A percentile compares a stretch with the other conserved stretches of the same genome.
These are phyloP conservation scores for Extremus antarcticus DNA, from an alignment of 495 filamentous ascomycete species.

Conservation along the genomic window DNA sequence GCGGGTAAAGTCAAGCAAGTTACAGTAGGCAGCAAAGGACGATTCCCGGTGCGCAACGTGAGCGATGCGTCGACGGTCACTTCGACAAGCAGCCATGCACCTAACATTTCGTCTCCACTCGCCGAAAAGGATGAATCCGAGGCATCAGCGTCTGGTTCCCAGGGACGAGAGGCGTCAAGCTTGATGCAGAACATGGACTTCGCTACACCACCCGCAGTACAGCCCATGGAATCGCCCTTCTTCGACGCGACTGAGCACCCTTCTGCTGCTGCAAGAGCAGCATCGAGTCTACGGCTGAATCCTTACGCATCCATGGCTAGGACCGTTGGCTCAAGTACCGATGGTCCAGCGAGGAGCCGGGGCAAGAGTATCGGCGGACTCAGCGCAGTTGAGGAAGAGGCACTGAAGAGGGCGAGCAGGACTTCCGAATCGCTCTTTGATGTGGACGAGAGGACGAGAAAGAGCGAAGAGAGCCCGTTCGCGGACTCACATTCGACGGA, in stretches of 20 bases:
- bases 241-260: slow-evolving; percentile 21
- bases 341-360: slow-evolving; percentile 3
- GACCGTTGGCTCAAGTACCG: slow-evolving; percentile 9
- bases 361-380: slow-evolving; percentile 10
- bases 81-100: slow-evolving; percentile 9
- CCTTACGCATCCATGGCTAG: slow-evolving; percentile 11
- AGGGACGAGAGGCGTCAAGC: slow-evolving; percentile 11
- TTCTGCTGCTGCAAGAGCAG: slow-evolving; percentile 6
- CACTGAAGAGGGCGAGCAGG: slow-evolving; percentile 23
- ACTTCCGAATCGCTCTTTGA: too few relatives aligned
- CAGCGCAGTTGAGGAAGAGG: slow-evolving; percentile 29
- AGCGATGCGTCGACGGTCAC: slow-evolving; percentile 12
- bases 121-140: slow-evolving; percentile 19
- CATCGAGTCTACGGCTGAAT: slow-evolving; percentile 11
- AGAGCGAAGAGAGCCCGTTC: slow-evolving; percentile 16
- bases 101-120: slow-evolving; percentile 14
- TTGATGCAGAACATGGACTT: slow-evolving; percentile 5
- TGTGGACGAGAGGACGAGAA: slow-evolving; percentile 6
- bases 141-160: too few relatives aligned
- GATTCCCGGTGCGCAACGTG: slow-evolving; percentile 13
- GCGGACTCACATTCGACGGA: slow-evolving; percentile 12
- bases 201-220: slow-evolving; percentile 7
- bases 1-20: slow-evolving; percentile 24
- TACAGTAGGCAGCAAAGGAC: slow-evolving; percentile 19
- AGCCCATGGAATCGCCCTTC: slow-evolving; percentile 21